phyloP scores from a whole-genome alignment of 2,329 filamentous ascomycete species.

The Calonectria hawksworthii region DNA sequence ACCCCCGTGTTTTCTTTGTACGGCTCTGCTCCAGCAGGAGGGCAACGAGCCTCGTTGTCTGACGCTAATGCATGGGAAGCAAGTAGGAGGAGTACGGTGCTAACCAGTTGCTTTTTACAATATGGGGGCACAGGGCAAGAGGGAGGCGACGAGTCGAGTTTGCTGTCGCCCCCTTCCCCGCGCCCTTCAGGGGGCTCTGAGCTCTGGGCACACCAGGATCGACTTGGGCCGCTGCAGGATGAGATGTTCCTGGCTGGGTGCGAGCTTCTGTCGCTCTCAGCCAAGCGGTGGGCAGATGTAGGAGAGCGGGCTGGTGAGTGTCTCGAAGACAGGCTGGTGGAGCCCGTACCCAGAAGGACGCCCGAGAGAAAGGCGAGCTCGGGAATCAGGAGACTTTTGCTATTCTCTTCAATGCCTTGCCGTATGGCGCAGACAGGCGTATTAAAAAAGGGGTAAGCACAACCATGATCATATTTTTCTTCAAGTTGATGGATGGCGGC shows the following conservation, averaged over 20 bases:
- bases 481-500: neutral
- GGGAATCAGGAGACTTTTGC: neutral
- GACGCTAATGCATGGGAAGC: constrained; percentile 39
- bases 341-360: neutral
- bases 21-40: constrained; percentile 25
- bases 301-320: neutral
- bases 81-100: constrained; percentile 25
- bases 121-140: constrained; percentile 16
- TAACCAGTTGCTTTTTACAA: constrained; percentile 2
- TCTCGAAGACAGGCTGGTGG: neutral
- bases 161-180: constrained; percentile 4
- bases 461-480: neutral
- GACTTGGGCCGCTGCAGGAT: constrained; percentile 35
- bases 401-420: neutral
- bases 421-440: neutral
- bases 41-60: constrained; percentile 22
- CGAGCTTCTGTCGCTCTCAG: constrained; percentile 20
- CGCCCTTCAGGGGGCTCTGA: constrained; percentile 1
- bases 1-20: constrained; percentile 18
- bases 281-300: constrained; percentile 12
- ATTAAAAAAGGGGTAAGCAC: neutral
- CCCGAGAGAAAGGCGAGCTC: neutral
- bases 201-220: constrained; percentile 25
- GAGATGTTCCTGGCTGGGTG: constrained; percentile 21
- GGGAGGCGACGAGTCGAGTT: constrained; percentile 9